Conservation (phyloP, 306 rosid species). For the Urtica urens region DNA sequence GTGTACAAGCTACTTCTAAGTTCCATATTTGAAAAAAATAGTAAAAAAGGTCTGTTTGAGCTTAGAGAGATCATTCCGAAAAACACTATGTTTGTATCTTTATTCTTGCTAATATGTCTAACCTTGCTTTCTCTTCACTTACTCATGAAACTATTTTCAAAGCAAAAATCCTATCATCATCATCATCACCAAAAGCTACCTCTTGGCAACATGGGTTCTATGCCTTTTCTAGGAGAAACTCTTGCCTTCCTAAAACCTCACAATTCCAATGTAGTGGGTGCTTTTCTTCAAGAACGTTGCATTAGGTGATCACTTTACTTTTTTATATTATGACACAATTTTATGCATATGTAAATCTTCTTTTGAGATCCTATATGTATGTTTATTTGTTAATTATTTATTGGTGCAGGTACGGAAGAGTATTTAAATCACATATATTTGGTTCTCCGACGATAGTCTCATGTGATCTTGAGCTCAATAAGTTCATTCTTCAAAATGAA, state of each 20-base stretch:
- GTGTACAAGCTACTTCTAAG: not conserved
- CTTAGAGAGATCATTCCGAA: not conserved
- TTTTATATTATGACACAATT: not conserved
- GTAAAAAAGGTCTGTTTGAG: not conserved
- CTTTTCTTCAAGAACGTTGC: constrained; percentile 44
- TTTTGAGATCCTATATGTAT: not conserved
- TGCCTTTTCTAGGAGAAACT: constrained; percentile 52
- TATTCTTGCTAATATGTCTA: constrained; percentile 21
- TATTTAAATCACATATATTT: constrained; percentile 66
- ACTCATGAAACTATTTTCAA: constrained; percentile 17
- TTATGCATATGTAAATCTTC: not conserved
- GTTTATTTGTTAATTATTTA: not conserved
- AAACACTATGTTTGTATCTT: constrained; percentile 21
- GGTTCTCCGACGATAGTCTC: constrained; percentile 68
- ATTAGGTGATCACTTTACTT: constrained; percentile 29
- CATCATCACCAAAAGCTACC: constrained; percentile 24
- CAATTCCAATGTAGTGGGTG: constrained; percentile 45
- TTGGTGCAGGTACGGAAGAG: constrained; percentile 51
- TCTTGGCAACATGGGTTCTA: constrained; percentile 60
- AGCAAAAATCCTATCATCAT: not conserved
- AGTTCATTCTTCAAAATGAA: constrained; percentile 68
- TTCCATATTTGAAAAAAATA: too few species aligned
- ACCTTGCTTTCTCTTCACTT: constrained; percentile 24
- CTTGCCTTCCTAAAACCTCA: constrained; percentile 62
- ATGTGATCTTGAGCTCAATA: constrained; percentile 58